Evolutionary conservation across 805 yeast genomes (phyloP).

Genomic region (Starmerella vaccinii): DNA sequence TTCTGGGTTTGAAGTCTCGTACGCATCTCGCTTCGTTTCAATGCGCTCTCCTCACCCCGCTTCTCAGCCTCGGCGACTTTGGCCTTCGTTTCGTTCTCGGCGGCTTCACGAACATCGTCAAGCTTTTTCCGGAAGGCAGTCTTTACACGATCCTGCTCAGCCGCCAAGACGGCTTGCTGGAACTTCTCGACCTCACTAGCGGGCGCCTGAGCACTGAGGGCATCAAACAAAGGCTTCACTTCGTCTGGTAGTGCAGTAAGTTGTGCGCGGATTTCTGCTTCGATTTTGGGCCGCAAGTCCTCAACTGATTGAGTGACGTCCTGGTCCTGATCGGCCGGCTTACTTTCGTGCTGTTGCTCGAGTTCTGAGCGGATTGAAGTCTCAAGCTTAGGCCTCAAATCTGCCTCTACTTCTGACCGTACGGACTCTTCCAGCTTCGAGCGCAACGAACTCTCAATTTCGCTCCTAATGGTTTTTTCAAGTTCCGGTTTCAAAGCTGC

Average conservation of each 20-base stretch:
- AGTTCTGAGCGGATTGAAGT: neutral
- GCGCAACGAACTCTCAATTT: neutral
- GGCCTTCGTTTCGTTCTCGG: slow-evolving; percentile 12
- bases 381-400: neutral
- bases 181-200: slow-evolving; percentile 9
- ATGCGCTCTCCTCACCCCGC: slow-evolving; percentile 11
- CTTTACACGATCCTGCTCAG: slow-evolving; percentile 21
- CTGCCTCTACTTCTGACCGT: neutral
- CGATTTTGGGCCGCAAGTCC: neutral
- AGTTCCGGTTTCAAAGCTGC: neutral
- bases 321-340: neutral
- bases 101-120: slow-evolving; percentile 14
- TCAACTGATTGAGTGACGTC: neutral
- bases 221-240: slow-evolving; percentile 9
- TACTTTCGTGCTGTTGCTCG: neutral
- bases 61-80: slow-evolving; percentile 15
- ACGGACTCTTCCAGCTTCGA: neutral
- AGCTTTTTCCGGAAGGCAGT: slow-evolving; percentile 15
- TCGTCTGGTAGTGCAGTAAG: slow-evolving; percentile 1
- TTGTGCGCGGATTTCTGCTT: slow-evolving; percentile 4
- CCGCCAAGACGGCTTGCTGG: slow-evolving; percentile 13
- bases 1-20: slow-evolving; percentile 43
- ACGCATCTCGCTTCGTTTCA: slow-evolving; percentile 21
- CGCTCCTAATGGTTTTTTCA: neutral
- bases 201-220: slow-evolving; percentile 6